Evolutionary conservation across 2,329 filamentous ascomycete genomes (phyloP).

Genomic region (Aspergillus pseudonomiae): DNA sequence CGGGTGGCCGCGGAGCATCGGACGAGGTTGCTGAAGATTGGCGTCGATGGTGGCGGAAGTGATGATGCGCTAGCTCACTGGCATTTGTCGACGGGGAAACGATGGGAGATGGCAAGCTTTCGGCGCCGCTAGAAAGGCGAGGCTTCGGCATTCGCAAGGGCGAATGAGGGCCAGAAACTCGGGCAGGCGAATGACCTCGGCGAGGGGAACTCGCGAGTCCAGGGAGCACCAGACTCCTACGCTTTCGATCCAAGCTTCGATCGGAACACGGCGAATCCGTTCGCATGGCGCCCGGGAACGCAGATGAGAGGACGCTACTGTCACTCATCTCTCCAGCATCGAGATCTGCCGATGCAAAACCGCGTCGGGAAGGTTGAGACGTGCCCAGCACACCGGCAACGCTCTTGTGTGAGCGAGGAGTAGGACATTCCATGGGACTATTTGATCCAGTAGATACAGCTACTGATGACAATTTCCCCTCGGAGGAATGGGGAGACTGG

Average conservation of each 20-base stretch:
- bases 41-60: slow-evolving; percentile 73
- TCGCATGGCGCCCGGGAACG: slow-evolving; percentile 69
- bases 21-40: slow-evolving; percentile 91
- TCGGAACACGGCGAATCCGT: slow-evolving; percentile 93
- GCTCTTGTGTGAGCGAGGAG: slow-evolving; percentile 79
- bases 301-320: slow-evolving; percentile 81
- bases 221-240: slow-evolving; percentile 82
- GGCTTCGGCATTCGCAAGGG: slow-evolving; percentile 85
- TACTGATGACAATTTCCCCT: slow-evolving; percentile 61
- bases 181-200: slow-evolving; percentile 85
- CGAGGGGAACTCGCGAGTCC: slow-evolving; percentile 73
- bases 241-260: slow-evolving; percentile 79
- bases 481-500: slow-evolving; percentile 46
- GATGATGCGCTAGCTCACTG: slow-evolving; percentile 64
- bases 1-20: slow-evolving; percentile 66
- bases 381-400: slow-evolving; percentile 61
- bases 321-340: slow-evolving; percentile 83
- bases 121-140: slow-evolving; percentile 60
- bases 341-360: slow-evolving; percentile 79
- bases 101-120: slow-evolving; percentile 74
- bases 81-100: slow-evolving; percentile 83
- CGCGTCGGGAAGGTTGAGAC: slow-evolving; percentile 66
- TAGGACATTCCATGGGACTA: slow-evolving; percentile 88
- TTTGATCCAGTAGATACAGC: slow-evolving; percentile 80
- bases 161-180: slow-evolving; percentile 74